A percentile compares a stretch with the other conserved stretches of the same genome.
phyloP scores from a whole-genome alignment of 352 stramenopile species.

The Phytophthora litchii region DNA sequence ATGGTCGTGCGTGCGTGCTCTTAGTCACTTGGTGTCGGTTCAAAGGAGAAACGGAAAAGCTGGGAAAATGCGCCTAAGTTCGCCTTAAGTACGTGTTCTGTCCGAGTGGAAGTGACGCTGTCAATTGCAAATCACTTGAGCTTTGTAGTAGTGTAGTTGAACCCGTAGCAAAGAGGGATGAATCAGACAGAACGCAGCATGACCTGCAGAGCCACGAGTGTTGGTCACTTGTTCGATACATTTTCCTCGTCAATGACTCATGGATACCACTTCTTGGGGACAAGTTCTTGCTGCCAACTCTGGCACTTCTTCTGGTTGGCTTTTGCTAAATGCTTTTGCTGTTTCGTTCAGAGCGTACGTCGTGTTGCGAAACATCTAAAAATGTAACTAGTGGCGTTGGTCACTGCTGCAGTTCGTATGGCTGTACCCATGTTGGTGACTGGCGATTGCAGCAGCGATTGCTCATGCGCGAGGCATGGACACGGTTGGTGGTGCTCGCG shows the following conservation, averaged over 20 bases:
- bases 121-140: not conserved
- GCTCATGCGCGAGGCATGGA: constrained; percentile 7
- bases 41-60: constrained; percentile 25
- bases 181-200: not conserved
- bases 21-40: constrained; percentile 13
- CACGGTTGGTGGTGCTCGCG: not conserved
- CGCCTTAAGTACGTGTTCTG: constrained; percentile 5
- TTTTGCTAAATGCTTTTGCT: no score
- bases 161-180: not conserved
- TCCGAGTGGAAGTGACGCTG: no score
- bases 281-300: no score
- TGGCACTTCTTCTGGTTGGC: no score
- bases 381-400: no score
- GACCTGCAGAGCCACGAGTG: not conserved
- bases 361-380: no score
- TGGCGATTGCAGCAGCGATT: not conserved
- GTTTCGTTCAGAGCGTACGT: no score
- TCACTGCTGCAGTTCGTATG: no score
- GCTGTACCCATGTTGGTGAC: no score
- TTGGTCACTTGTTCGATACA: not conserved
- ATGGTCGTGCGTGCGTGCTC: constrained; percentile 16
- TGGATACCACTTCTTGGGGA: no score
- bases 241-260: no score
- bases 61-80: constrained; percentile 9
- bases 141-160: constrained; percentile 10